Evolutionary conservation across 192 early-diverging fungal species (phyloP).

Genomic region (Podila minutissima): DNA sequence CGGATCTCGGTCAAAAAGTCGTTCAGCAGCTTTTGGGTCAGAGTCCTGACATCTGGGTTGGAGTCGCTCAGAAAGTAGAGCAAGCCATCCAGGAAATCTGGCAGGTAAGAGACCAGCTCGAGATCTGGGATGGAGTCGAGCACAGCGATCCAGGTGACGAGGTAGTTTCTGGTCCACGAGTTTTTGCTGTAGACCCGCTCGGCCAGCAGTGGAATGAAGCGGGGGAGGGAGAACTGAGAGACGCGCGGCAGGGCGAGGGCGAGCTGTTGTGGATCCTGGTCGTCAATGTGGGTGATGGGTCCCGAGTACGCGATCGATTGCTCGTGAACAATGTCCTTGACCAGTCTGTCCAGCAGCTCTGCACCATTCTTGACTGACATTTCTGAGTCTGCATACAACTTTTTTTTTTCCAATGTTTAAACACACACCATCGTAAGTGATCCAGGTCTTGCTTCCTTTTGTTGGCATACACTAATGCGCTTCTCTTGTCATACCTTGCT

Average conservation of each 20-base stretch:
- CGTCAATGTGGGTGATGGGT: conserved; percentile 38
- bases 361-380: conserved; percentile 94
- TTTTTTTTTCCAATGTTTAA: background rate
- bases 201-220: conserved; percentile 93
- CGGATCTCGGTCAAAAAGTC: conserved; percentile 94
- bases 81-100: conserved; percentile 94
- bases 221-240: conserved; percentile 87
- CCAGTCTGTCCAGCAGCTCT: conserved; percentile 91
- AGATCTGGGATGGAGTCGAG: conserved; percentile 94
- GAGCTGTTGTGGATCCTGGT: conserved; percentile 49
- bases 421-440: too few species aligned
- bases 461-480: background rate
- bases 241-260: conserved; percentile 62
- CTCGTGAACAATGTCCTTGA: conserved; percentile 98
- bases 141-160: conserved; percentile 95
- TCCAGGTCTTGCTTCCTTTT: too few species aligned
- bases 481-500: conserved; percentile 69
- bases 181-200: conserved; percentile 94
- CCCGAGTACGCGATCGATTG: conserved; percentile 78
- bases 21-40: conserved; percentile 81
- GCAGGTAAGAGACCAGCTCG: conserved; percentile 91
- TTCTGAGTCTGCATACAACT: conserved; percentile 91
- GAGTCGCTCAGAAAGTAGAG: conserved; percentile 91
- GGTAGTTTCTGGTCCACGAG: conserved; percentile 88
- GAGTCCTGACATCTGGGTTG: conserved; percentile 87